A percentile compares a stretch with the other conserved stretches of the same genome.
These are phyloP conservation scores for Chenopodium quinoa DNA, from an alignment of 148 eudicot genomes.

Conservation along the genomic window DNA sequence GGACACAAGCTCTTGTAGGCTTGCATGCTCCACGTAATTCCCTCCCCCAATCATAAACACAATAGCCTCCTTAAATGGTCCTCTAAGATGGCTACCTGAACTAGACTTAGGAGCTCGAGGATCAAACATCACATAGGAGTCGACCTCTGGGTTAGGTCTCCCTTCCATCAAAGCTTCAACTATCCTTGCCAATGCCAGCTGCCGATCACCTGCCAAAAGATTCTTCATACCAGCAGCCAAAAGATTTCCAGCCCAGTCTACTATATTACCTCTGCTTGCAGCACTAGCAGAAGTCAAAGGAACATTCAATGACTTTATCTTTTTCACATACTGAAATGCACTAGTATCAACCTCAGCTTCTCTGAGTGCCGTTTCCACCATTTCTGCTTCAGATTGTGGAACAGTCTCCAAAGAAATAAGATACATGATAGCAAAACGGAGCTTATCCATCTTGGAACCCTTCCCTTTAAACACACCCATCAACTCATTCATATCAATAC, in stretches of 20 bases:
- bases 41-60: constrained; percentile 99
- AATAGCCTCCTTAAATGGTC: constrained; percentile 90
- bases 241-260: constrained; percentile 94
- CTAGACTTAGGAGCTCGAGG: constrained; percentile 96
- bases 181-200: constrained; percentile 80
- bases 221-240: constrained; percentile 97
- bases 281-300: constrained; percentile 80
- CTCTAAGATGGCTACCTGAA: constrained; percentile 78
- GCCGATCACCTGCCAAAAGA: constrained; percentile 72
- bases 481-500: constrained; percentile 76
- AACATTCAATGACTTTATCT: constrained; percentile 82
- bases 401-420: constrained; percentile 76
- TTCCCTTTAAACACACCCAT: constrained; percentile 79
- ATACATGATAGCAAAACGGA: constrained; percentile 92
- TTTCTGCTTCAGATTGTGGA: constrained; percentile 75
- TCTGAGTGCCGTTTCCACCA: constrained; percentile 72
- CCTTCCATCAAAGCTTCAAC: constrained; percentile 99
- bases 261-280: constrained; percentile 80
- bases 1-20: constrained; percentile 80
- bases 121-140: constrained; percentile 73
- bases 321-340: constrained; percentile 92
- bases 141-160: constrained; percentile 86
- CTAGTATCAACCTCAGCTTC: constrained; percentile 92
- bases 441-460: constrained; percentile 75
- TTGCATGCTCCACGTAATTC: constrained; percentile 86